Conservation (phyloP, 768 basidiomycete genomes). For the Melanogaster broomeanus region DNA sequence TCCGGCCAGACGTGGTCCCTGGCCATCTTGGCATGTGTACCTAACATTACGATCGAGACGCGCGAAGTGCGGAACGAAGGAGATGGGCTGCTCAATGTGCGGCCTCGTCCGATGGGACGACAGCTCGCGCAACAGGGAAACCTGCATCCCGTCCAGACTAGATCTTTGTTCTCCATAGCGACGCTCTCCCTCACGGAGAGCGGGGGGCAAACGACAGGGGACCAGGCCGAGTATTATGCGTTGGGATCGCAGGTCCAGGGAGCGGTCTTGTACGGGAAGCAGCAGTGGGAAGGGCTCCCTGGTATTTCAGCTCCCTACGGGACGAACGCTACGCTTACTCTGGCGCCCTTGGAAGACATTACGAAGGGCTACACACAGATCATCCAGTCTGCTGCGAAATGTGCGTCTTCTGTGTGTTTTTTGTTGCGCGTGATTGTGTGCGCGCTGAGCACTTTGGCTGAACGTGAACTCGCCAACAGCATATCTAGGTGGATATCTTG, state of each 20-base stretch:
- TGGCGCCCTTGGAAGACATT: constrained; percentile 12
- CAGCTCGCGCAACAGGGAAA: constrained; percentile 22
- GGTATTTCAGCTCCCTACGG: not conserved
- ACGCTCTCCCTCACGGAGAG: constrained; percentile 6
- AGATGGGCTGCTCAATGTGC: constrained; percentile 18
- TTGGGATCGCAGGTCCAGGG: constrained; percentile 21
- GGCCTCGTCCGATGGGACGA: constrained; percentile 7
- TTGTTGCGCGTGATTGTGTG: not conserved
- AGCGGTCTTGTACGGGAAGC: constrained; percentile 21
- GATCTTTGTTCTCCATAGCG: constrained; percentile 22
- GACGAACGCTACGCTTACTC: constrained; percentile 1
- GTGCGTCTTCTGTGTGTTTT: constrained; percentile 4
- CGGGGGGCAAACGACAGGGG: constrained; percentile 1
- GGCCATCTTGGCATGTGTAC: constrained; percentile 20
- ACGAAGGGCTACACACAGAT: constrained; percentile 20
- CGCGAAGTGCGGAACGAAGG: constrained; percentile 27
- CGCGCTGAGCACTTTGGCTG: too few species aligned
- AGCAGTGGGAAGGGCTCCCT: constrained; percentile 14
- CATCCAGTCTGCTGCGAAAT: constrained; percentile 19
- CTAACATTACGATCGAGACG: constrained; percentile 26
- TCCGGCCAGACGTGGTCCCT: constrained; percentile 21
- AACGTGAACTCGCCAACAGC: constrained; percentile 1
- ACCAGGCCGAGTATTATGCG: not conserved
- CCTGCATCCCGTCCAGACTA: constrained; percentile 24
- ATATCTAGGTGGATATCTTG: constrained; percentile 22